phyloP scores from a whole-genome alignment of 768 basidiomycete species.

The Lenzites betulinus region DNA sequence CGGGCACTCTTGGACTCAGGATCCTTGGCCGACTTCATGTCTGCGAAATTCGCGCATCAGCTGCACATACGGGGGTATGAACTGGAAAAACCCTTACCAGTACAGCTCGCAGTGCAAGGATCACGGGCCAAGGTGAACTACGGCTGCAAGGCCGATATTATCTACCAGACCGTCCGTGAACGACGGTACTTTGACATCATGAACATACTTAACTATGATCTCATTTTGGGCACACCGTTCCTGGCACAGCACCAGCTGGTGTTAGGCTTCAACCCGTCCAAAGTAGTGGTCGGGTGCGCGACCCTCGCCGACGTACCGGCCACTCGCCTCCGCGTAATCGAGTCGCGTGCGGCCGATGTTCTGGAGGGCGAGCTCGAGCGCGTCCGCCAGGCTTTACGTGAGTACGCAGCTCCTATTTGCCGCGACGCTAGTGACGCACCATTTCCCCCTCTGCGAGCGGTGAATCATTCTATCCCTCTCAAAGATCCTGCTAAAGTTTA shows the following conservation, averaged over 20 bases:
- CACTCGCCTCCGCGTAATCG: background rate
- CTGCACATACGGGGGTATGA: conserved; percentile 8
- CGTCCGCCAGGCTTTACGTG: background rate
- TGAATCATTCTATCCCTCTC: conserved; percentile 38
- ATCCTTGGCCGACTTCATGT: conserved; percentile 34
- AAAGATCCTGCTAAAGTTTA: conserved; percentile 36
- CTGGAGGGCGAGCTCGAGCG: background rate
- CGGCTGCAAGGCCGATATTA: conserved; percentile 33
- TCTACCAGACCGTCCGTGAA: conserved; percentile 3
- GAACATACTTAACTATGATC: conserved; percentile 18
- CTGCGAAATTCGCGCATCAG: conserved; percentile 38
- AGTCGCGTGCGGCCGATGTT: background rate
- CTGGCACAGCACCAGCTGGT: conserved; percentile 13
- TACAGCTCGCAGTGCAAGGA: conserved; percentile 35
- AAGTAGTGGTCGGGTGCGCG: background rate
- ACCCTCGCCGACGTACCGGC: background rate
- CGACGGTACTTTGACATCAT: conserved; percentile 10
- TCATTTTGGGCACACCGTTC: conserved; percentile 33
- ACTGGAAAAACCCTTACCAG: conserved; percentile 28
- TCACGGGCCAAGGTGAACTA: too few species aligned
- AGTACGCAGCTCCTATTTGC: conserved; percentile 20
- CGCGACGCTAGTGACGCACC: conserved; percentile 19
- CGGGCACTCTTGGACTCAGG: conserved; percentile 30
- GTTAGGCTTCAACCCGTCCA: conserved; percentile 18
- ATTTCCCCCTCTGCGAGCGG: conserved; percentile 34